A percentile compares a stretch with the other conserved stretches of the same genome.
Conservation (phyloP, 2,329 filamentous ascomycete species). For the Claviceps paspali region DNA sequence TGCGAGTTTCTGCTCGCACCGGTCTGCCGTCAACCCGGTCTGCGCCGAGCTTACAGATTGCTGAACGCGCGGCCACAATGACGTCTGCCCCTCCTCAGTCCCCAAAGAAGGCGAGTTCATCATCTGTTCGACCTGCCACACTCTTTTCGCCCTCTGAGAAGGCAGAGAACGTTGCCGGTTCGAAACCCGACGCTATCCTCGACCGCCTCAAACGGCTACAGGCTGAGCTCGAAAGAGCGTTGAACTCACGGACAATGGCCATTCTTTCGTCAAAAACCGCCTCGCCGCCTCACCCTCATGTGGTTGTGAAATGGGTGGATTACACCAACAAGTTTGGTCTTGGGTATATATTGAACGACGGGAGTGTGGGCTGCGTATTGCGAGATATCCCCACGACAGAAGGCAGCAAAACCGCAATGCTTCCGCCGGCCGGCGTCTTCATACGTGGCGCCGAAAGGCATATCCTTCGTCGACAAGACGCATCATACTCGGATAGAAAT, state of each 20-base stretch:
- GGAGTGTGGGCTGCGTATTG: conserved; percentile 59
- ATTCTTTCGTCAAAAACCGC: conserved; percentile 39
- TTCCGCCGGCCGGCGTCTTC: conserved; percentile 57
- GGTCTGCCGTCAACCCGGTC: conserved; percentile 14
- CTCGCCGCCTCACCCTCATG: conserved; percentile 41
- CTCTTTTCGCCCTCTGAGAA: conserved; percentile 42
- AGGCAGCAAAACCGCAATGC: conserved; percentile 31
- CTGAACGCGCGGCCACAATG: conserved; percentile 16
- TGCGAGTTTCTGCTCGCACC: conserved; percentile 15
- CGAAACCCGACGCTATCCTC: conserved; percentile 42
- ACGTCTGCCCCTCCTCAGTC: conserved; percentile 11
- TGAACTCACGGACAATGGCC: conserved; percentile 49
- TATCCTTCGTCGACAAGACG: conserved; percentile 45
- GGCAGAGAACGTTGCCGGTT: conserved; percentile 32
- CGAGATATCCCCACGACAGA: conserved; percentile 38
- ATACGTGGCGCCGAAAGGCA: conserved; percentile 58
- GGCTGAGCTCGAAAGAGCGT: conserved; percentile 43
- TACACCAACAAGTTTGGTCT: conserved; percentile 79
- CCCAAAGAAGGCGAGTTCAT: conserved; percentile 15
- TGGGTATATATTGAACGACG: conserved; percentile 70
- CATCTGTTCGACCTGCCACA: conserved; percentile 25
- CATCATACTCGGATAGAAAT: conserved; percentile 37
- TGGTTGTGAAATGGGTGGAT: conserved; percentile 72
- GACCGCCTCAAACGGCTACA: conserved; percentile 41
- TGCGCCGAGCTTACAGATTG: conserved; percentile 12